These are phyloP conservation scores for Ceratocystis smalleyi DNA, from an alignment of 2,329 filamentous ascomycete species.

Conservation along the genomic window DNA sequence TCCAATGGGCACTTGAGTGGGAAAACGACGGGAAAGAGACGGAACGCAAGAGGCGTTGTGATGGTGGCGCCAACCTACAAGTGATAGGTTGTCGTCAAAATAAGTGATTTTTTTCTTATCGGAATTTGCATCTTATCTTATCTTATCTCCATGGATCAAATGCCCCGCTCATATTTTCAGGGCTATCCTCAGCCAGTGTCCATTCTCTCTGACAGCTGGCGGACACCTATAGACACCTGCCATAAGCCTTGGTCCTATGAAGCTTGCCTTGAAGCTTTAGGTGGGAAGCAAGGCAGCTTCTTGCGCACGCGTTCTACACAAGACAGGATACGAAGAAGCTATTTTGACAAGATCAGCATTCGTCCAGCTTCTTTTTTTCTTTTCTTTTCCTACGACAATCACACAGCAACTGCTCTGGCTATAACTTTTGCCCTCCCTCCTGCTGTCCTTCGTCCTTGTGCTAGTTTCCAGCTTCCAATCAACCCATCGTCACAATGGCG, in stretches of 20 bases:
- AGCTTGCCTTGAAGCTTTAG: conserved; percentile 11
- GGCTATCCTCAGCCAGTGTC: neutral
- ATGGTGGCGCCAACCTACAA: neutral
- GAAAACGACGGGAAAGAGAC: neutral
- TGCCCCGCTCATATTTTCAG: conserved; percentile 1
- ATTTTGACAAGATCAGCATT: neutral
- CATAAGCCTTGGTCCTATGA: neutral
- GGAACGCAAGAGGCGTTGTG: neutral
- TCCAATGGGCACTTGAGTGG: neutral
- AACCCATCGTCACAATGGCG: conserved; percentile 14
- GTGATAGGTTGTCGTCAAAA: neutral
- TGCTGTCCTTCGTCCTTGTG: neutral
- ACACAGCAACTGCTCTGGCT: neutral
- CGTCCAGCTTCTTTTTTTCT: neutral
- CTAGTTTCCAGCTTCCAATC: neutral
- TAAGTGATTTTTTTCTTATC: conserved; percentile 10
- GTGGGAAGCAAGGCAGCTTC: conserved; percentile 14
- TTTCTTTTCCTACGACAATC: neutral
- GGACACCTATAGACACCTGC: neutral
- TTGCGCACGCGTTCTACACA: conserved; percentile 12
- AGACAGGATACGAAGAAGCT: neutral
- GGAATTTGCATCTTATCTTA: conserved; percentile 1
- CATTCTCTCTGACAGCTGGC: neutral
- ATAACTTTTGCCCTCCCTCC: neutral
- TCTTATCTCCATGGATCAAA: neutral